Evolutionary conservation across 179 eudicot genomes (phyloP).

Genomic region (Carnegiea gigantea): DNA sequence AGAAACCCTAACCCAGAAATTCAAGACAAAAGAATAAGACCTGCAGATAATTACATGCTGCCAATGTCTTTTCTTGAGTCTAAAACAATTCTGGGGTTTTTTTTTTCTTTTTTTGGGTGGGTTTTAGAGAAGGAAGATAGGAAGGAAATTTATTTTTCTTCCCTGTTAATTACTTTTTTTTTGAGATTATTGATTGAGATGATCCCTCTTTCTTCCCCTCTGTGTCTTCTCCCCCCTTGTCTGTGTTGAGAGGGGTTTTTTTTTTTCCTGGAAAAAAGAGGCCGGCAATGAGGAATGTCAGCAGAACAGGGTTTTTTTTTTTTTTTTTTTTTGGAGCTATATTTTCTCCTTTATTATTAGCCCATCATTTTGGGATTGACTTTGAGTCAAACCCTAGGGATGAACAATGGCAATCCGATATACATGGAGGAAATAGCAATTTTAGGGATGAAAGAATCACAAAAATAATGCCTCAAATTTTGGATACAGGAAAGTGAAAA

Average conservation of each 20-base stretch:
- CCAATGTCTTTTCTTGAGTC: not conserved
- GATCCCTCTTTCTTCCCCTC: not conserved
- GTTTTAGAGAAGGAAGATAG: conserved; percentile 7
- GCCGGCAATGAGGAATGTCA: conserved; percentile 16
- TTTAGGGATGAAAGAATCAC: not conserved
- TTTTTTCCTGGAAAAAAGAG: conserved; percentile 10
- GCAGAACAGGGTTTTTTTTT: conserved; percentile 11
- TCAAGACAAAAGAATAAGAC: not conserved
- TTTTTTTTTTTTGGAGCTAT: conserved; percentile 10
- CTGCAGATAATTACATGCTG: not conserved
- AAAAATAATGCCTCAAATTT: too few relatives aligned
- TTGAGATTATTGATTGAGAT: not conserved
- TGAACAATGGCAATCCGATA: conserved; percentile 7
- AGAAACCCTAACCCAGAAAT: conserved; percentile 3
- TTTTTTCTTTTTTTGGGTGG: not conserved
- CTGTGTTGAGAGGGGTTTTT: not conserved
- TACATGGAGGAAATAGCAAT: not conserved
- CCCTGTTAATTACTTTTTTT: not conserved
- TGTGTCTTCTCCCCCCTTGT: not conserved
- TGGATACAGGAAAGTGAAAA: too few relatives aligned
- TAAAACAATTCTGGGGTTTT: not conserved
- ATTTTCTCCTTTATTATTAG: conserved; percentile 24
- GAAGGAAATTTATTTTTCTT: not conserved
- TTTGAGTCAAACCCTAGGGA: not conserved
- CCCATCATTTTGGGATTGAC: not conserved